These are phyloP conservation scores for Euclidium syriacum DNA, from an alignment of 345 rosid genomes.

Conservation along the genomic window DNA sequence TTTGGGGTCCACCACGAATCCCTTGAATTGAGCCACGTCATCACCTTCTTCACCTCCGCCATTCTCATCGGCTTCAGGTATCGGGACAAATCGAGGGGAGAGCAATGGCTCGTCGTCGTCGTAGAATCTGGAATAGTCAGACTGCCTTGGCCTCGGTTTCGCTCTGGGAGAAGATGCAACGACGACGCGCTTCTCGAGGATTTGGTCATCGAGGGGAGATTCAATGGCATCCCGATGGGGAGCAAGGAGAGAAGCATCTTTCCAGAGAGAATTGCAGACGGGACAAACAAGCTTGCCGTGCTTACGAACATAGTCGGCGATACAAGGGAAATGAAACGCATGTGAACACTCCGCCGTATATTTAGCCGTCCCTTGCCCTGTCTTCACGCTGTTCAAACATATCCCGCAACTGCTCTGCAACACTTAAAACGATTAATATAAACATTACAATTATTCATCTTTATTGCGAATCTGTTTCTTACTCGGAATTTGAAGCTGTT, in stretches of 20 bases:
- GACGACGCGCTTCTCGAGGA: constrained; percentile 31
- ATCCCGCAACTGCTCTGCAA: constrained; percentile 68
- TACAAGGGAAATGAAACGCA: constrained; percentile 79
- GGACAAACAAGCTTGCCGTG: constrained; percentile 62
- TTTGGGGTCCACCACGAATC: constrained; percentile 58
- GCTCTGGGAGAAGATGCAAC: constrained; percentile 37
- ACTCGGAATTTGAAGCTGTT: constrained; percentile 81
- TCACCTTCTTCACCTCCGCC: constrained; percentile 36
- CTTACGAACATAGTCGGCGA: constrained; percentile 54
- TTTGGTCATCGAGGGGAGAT: constrained; percentile 7
- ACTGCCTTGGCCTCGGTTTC: not conserved
- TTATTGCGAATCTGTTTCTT: constrained; percentile 18
- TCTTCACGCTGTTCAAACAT: constrained; percentile 66
- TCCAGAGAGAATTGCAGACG: constrained; percentile 68
- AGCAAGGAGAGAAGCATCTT: constrained; percentile 58
- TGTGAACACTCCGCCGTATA: constrained; percentile 89
- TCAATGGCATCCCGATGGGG: constrained; percentile 20
- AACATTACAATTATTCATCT: not conserved
- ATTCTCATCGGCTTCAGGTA: constrained; percentile 69
- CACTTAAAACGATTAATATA: not conserved
- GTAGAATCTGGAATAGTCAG: constrained; percentile 42
- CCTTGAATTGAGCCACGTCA: constrained; percentile 58
- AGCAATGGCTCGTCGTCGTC: constrained; percentile 82
- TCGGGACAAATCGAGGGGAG: constrained; percentile 47
- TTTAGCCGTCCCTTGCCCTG: constrained; percentile 75